These are phyloP conservation scores for Beauveria scarabaeidicola DNA, from an alignment of 2,329 filamentous ascomycete species.

Conservation along the genomic window DNA sequence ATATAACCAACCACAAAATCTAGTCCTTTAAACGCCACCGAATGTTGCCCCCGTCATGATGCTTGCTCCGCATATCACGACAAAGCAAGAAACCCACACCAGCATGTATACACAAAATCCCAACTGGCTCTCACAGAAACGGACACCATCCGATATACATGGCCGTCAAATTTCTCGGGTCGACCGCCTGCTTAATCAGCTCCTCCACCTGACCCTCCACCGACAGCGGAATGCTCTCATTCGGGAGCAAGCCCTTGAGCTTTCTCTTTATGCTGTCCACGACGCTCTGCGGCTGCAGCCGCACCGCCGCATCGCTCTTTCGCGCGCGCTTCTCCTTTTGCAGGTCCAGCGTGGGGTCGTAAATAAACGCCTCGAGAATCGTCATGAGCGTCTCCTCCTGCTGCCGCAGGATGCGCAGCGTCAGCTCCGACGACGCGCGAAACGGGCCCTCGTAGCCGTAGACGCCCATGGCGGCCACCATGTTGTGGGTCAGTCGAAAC, in stretches of 20 bases:
- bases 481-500: conserved; percentile 96
- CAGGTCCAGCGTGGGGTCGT: conserved; percentile 92
- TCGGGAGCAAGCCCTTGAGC: conserved; percentile 71
- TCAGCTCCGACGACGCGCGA: conserved; percentile 81
- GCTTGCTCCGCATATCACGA: not conserved
- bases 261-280: conserved; percentile 84
- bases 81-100: not conserved
- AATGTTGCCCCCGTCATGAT: not conserved
- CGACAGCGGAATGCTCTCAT: conserved; percentile 85
- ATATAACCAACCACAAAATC: not conserved
- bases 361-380: conserved; percentile 91
- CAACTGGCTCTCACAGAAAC: conserved; percentile 35
- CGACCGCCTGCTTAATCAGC: conserved; percentile 77
- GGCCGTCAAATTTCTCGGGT: conserved; percentile 67
- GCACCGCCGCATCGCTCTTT: conserved; percentile 33
- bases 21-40: not conserved
- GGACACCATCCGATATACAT: conserved; percentile 97
- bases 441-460: conserved; percentile 93
- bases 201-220: conserved; percentile 98
- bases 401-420: conserved; percentile 72
- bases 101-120: not conserved
- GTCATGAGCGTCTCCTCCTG: conserved; percentile 97
- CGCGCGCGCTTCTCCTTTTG: conserved; percentile 53
- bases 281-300: conserved; percentile 59
- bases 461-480: conserved; percentile 94